Percentiles rank a stretch among this genome's conserved stretches.
Conservation (phyloP, 176 grass and related monocot species). For the Dactylis glomerata region DNA sequence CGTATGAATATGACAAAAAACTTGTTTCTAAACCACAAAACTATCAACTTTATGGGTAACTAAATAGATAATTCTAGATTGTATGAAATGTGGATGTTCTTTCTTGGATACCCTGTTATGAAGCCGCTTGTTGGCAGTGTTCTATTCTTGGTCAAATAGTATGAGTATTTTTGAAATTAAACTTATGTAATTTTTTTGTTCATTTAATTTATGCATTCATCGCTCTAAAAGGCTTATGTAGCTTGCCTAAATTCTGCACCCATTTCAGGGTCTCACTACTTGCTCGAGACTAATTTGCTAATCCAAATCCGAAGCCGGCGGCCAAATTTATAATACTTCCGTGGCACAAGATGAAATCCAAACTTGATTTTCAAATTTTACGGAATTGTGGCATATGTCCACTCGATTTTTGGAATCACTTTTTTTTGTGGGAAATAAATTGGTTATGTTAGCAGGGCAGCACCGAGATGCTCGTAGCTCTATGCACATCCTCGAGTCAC, state of each 20-base stretch:
- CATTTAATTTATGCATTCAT: neutral
- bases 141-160: neutral
- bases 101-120: neutral
- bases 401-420: too few relatives aligned
- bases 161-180: neutral
- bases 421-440: too few relatives aligned
- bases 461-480: too few relatives aligned
- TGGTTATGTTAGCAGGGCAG: too few relatives aligned
- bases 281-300: neutral
- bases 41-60: neutral
- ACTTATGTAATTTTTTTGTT: neutral
- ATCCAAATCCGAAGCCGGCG: neutral
- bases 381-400: too few relatives aligned
- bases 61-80: neutral
- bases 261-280: neutral
- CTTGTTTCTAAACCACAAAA: neutral
- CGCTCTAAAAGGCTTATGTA: neutral
- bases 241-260: neutral
- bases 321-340: too few relatives aligned
- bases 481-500: too few relatives aligned
- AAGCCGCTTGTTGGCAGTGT: neutral
- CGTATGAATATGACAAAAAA: neutral
- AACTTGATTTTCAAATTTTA: neutral
- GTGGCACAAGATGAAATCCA: too few relatives aligned
- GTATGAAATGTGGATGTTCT: neutral